phyloP scores from a whole-genome alignment of 495 filamentous ascomycete genomes.

The Xylaria telfairii region DNA sequence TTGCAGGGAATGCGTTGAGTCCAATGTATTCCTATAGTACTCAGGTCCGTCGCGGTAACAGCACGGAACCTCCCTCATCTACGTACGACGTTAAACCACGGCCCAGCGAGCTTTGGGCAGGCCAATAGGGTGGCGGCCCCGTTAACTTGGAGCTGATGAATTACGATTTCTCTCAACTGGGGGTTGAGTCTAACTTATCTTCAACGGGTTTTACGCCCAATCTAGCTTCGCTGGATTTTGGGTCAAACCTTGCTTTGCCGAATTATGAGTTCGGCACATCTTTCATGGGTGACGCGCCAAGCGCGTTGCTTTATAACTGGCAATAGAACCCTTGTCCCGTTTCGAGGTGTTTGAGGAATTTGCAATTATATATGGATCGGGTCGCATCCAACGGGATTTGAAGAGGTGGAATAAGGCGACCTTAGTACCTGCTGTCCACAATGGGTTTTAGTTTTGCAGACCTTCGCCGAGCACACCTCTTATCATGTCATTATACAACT shows the following conservation, averaged over 20 bases:
- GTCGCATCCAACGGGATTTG: not conserved
- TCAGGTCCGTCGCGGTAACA: slow-evolving; percentile 70
- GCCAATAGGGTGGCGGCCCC: slow-evolving; percentile 36
- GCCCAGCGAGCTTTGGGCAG: slow-evolving; percentile 40
- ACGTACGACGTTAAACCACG: slow-evolving; percentile 68
- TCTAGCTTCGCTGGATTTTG: not conserved
- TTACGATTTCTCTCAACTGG: slow-evolving; percentile 1
- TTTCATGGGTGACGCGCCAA: not conserved
- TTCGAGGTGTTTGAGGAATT: not conserved
- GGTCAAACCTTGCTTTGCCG: not conserved
- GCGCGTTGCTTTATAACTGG: not conserved
- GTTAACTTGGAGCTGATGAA: slow-evolving; percentile 22
- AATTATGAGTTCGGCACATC: no score
- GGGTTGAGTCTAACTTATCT: not conserved
- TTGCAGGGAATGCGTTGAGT: slow-evolving; percentile 60
- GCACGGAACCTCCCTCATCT: slow-evolving; percentile 69
- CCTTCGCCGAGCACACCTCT: not conserved
- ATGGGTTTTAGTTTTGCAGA: not conserved
- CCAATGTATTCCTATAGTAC: slow-evolving; percentile 70
- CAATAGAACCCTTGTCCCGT: not conserved
- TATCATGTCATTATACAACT: not conserved
- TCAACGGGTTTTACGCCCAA: not conserved
- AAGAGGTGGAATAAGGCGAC: not conserved
- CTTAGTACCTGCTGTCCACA: not conserved
- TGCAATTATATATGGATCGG: slow-evolving; percentile 7